Base-by-base conservation (phyloP, 495 filamentous ascomycete species). In the Neurospora hispaniola region DNA sequence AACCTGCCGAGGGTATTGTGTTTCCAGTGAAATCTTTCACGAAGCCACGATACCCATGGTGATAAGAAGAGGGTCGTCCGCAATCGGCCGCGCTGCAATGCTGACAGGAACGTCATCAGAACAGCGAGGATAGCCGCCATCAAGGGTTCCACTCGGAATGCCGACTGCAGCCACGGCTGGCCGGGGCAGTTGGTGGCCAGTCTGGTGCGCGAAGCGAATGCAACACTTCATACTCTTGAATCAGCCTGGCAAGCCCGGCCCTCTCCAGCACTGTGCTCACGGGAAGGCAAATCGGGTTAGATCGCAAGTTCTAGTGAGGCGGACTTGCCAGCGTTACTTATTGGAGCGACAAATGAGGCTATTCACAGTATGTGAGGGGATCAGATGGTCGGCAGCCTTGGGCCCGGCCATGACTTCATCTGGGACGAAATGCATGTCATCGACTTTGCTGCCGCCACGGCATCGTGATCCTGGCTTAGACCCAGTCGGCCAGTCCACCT, bases 291-390 rank as follows among this genome's bases (percentile, higher is more conserved):
- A 62, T 16, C 23, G 12, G 54, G 23, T 20, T 23, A 62, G 23
- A 62, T 62, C 54, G 23, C 27, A 54, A 18, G 16, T 5, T 31
- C 54, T 35, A 14, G 14, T 38, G 54, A 66, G 27, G 27, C 14
- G 54, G 27, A 18, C 14, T 35, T 18, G 35, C 54, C 54, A 31
- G 14, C 7, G 6, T 66, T 71, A 27, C 40, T 40, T 27, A 71
- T 41, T 41, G 62, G 62, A 42, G 62, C 71, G 54, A 66, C 23
- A 38, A 10, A 10, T 20, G 41, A 74, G 69, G 73, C 75, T 72
- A 76, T 76, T 74, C 75, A 23, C 69, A 76, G 16, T 12, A n/a
- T 27, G 31, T 35, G 54, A 66, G 54, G 12, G 1, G 3, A 66
- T 35, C 54, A 66, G 54, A 38, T 35, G 27, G 12, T 66, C 54